Conservation (phyloP, 2,329 filamentous ascomycete genomes). For the Cryphonectria japonica region DNA sequence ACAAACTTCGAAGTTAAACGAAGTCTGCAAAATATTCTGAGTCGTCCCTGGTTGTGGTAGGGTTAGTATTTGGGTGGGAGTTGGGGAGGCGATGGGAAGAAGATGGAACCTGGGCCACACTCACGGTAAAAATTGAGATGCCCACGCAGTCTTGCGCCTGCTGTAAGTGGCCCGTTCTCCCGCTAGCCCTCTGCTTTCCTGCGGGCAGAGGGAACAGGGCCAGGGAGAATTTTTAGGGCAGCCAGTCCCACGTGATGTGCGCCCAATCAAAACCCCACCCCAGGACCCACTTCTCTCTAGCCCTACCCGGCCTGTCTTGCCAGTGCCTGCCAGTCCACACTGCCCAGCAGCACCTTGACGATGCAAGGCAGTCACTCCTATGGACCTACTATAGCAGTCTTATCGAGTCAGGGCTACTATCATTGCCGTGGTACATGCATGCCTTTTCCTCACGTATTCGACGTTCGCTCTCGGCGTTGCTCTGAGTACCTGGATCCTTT, state of each 20-base stretch:
- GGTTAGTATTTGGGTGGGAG: conserved; percentile 29
- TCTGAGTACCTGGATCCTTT: too few relatives aligned
- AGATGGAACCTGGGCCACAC: conserved; percentile 6
- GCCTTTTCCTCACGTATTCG: too few relatives aligned
- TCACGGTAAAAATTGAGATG: conserved; percentile 23
- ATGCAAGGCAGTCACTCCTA: neutral
- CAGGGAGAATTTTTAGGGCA: conserved; percentile 20
- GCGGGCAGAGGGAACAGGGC: conserved; percentile 1
- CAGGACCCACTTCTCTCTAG: conserved; percentile 6
- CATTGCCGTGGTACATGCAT: too few relatives aligned
- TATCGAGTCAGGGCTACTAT: neutral
- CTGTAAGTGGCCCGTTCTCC: conserved; percentile 10
- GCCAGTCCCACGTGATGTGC: conserved; percentile 12
- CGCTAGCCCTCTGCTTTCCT: neutral
- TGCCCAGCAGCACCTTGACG: neutral
- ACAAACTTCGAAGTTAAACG: conserved; percentile 24
- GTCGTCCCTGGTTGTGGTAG: conserved; percentile 25
- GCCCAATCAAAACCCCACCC: neutral
- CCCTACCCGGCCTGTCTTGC: neutral
- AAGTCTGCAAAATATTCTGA: conserved; percentile 28
- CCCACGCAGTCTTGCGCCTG: conserved; percentile 15
- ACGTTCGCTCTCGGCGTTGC: too few relatives aligned
- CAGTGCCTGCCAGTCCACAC: neutral
- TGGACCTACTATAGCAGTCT: neutral
- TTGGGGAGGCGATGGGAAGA: conserved; percentile 20